These are phyloP conservation scores for Fagus sylvatica DNA, from an alignment of 306 rosid species.

Conservation along the genomic window DNA sequence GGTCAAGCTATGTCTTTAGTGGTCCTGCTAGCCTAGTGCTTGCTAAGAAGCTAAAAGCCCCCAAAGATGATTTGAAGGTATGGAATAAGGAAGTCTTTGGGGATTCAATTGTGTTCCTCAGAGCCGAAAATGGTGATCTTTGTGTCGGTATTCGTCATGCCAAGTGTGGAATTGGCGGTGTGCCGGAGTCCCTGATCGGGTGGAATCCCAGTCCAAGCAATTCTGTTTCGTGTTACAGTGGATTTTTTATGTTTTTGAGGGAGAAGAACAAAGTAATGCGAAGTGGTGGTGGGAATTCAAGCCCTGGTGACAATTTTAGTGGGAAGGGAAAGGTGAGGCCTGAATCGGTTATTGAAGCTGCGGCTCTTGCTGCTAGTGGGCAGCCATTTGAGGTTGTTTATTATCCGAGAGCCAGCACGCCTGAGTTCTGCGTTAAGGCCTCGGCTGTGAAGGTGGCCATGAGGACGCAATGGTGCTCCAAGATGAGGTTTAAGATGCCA, in stretches of 20 bases:
- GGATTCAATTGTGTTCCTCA: conserved; percentile 83
- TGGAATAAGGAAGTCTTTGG: conserved; percentile 27
- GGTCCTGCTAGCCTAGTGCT: too few species aligned
- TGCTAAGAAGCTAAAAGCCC: too few species aligned
- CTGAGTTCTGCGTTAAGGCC: conserved; percentile 85
- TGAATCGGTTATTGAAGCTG: conserved; percentile 76
- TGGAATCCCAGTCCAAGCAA: conserved; percentile 56
- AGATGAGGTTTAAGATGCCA: conserved; percentile 98
- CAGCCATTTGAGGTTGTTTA: conserved; percentile 76
- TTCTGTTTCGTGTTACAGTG: conserved; percentile 47
- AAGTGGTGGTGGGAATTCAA: conserved; percentile 48
- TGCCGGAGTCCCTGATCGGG: conserved; percentile 48
- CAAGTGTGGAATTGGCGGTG: conserved; percentile 57
- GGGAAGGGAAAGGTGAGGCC: conserved; percentile 55
- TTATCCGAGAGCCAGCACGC: conserved; percentile 81
- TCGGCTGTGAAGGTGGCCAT: conserved; percentile 67
- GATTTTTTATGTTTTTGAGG: conserved; percentile 58
- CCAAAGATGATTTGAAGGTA: too few species aligned
- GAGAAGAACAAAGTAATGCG: conserved; percentile 50
- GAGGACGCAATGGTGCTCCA: conserved; percentile 87
- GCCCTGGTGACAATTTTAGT: conserved; percentile 31
- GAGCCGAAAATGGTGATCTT: conserved; percentile 78
- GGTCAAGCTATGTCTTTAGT: too few species aligned
- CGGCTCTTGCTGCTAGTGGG: conserved; percentile 58
- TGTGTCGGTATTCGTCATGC: conserved; percentile 85